Percentiles rank a stretch among this genome's conserved stretches.
phyloP scores from a whole-genome alignment of 345 rosid species.

The Iberis pinnata region DNA sequence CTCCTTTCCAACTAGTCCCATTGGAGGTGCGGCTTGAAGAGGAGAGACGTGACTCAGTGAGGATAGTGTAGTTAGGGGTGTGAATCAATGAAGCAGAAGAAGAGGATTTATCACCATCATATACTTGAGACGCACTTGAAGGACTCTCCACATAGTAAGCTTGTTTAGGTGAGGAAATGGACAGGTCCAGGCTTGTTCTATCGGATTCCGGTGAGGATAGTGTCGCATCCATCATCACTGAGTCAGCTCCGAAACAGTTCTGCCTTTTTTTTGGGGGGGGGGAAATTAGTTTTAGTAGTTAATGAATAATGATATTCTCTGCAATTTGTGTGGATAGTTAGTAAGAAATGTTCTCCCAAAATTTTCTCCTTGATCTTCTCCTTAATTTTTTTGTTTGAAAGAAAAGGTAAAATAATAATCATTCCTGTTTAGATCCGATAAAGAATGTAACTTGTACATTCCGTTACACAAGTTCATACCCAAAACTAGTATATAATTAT shows the following conservation, averaged over 20 bases:
- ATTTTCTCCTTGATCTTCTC: background rate
- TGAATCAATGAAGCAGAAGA: slow-evolving; percentile 33
- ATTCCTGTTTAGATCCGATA: no score
- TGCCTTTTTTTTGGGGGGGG: no score
- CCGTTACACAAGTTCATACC: background rate
- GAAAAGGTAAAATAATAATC: no score
- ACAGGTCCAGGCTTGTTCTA: slow-evolving; percentile 56
- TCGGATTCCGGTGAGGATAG: slow-evolving; percentile 85
- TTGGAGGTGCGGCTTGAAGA: slow-evolving; percentile 29
- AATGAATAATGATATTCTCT: background rate
- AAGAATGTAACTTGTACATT: background rate
- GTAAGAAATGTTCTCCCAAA: slow-evolving; percentile 14
- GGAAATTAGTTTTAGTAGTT: background rate
- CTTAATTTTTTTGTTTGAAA: background rate
- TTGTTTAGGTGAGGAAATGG: slow-evolving; percentile 70
- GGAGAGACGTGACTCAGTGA: slow-evolving; percentile 32
- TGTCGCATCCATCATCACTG: slow-evolving; percentile 42
- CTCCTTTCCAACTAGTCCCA: slow-evolving; percentile 35
- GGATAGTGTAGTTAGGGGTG: slow-evolving; percentile 30
- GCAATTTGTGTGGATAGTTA: background rate
- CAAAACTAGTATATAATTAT: no score
- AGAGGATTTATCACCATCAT: slow-evolving; percentile 74
- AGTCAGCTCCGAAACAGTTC: background rate
- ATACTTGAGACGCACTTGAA: slow-evolving; percentile 54
- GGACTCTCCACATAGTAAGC: slow-evolving; percentile 74